Conservation (phyloP, 805 yeast genomes). For the Yarrowia divulgata region DNA sequence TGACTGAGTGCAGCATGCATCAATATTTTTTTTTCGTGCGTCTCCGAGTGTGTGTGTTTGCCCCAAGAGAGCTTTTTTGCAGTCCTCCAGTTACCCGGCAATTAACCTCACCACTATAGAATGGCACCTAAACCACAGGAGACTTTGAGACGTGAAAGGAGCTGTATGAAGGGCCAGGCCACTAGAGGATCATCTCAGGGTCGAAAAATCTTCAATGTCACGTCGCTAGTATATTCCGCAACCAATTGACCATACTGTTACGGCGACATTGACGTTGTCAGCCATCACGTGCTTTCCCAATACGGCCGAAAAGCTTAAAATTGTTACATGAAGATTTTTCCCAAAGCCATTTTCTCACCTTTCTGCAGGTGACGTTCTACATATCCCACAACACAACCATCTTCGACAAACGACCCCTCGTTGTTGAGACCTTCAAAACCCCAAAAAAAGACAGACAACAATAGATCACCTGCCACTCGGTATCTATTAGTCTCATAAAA, state of each 20-base stretch:
- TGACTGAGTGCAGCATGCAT: slow-evolving; percentile 6
- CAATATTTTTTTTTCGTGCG: background rate
- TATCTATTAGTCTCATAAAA: slow-evolving; percentile 26
- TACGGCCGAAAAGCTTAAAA: slow-evolving; percentile 29
- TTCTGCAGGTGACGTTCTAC: slow-evolving; percentile 40
- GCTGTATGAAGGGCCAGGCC: background rate
- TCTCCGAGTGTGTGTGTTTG: background rate
- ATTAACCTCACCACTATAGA: slow-evolving; percentile 11
- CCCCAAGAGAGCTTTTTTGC: slow-evolving; percentile 1
- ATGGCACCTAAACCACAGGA: slow-evolving; percentile 8
- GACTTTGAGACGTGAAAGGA: background rate
- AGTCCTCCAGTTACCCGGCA: slow-evolving; percentile 32
- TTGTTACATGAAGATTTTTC: slow-evolving; percentile 37
- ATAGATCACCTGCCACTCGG: slow-evolving; percentile 35
- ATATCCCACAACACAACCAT: slow-evolving; percentile 39
- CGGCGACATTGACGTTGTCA: background rate
- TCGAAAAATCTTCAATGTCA: background rate
- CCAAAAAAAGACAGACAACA: slow-evolving; percentile 36
- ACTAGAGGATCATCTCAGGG: background rate
- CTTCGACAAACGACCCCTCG: slow-evolving; percentile 38
- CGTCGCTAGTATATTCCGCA: background rate
- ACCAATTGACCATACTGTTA: slow-evolving; percentile 7
- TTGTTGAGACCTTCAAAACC: slow-evolving; percentile 38
- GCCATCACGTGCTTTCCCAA: slow-evolving; percentile 38
- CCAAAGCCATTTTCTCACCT: slow-evolving; percentile 11